A percentile compares a stretch with the other conserved stretches of the same genome.
These are phyloP conservation scores for Amphirosellinia nigrospora DNA, from an alignment of 495 filamentous ascomycete genomes.

Conservation along the genomic window DNA sequence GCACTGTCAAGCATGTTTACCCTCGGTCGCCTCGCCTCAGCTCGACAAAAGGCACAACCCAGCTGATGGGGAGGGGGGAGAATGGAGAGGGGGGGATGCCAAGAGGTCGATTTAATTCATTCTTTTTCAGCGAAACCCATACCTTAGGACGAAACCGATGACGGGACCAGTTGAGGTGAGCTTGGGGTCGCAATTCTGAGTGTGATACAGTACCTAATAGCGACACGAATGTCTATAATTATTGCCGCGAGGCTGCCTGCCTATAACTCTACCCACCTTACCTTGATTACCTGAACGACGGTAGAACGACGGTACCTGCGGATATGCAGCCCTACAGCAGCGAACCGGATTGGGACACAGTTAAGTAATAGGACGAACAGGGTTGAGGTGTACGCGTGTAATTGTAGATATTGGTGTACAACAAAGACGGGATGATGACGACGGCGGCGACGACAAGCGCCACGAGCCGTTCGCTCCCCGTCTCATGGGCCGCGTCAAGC, in stretches of 20 bases:
- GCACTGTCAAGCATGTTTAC: background rate
- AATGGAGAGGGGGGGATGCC: background rate
- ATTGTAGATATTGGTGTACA: background rate
- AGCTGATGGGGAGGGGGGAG: no score
- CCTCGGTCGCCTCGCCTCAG: background rate
- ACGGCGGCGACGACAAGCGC: background rate
- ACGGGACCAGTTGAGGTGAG: no score
- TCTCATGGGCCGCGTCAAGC: background rate
- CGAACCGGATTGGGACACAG: no score
- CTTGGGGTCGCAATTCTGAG: slow-evolving; percentile 8
- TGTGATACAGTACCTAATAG: background rate
- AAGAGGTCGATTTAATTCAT: background rate
- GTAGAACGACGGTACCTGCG: no score
- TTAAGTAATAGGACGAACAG: background rate
- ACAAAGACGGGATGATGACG: no score
- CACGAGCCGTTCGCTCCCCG: background rate
- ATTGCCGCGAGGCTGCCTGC: background rate
- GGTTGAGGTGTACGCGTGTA: background rate
- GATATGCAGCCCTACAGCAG: no score
- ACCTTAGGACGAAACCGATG: background rate
- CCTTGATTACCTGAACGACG: no score
- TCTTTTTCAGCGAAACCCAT: background rate
- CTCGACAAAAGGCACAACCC: background rate
- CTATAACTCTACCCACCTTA: no score
- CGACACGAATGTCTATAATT: slow-evolving; percentile 17